Percentiles rank a stretch among this genome's conserved stretches.
These are phyloP conservation scores for Aspergillus phoenicis DNA, from an alignment of 2,329 filamentous ascomycete species.

Conservation along the genomic window DNA sequence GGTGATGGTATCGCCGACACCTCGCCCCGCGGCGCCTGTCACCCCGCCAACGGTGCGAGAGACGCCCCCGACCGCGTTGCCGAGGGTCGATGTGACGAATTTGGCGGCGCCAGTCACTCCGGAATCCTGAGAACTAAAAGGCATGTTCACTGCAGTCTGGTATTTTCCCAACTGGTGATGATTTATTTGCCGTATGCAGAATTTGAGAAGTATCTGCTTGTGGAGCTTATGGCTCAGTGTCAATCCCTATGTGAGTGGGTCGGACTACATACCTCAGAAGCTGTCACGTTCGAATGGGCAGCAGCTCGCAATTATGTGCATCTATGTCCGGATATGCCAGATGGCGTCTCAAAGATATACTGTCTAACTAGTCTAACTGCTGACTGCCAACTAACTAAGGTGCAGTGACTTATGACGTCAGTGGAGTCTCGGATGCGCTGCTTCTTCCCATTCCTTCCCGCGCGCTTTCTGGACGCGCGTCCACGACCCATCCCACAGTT, in stretches of 20 bases:
- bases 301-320: background rate
- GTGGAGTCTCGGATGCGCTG: background rate
- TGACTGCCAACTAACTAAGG: background rate
- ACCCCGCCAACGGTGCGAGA: constrained; percentile 57
- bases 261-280: background rate
- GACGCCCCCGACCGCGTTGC: constrained; percentile 59
- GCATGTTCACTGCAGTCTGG: background rate
- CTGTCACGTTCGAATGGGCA: background rate
- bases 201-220: background rate
- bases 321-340: background rate
- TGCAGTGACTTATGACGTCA: background rate
- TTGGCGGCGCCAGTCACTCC: constrained; percentile 56
- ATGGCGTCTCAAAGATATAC: no score
- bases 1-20: constrained; percentile 59
- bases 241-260: background rate
- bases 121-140: constrained; percentile 30
- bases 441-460: background rate
- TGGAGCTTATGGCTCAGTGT: background rate
- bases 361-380: background rate
- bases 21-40: constrained; percentile 59
- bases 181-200: background rate
- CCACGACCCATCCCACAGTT: background rate
- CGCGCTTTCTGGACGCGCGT: background rate
- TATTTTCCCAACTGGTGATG: background rate
- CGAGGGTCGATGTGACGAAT: constrained; percentile 58